These are phyloP conservation scores for Sporothrix euskadiensis DNA, from an alignment of 2,329 filamentous ascomycete genomes.

Conservation along the genomic window DNA sequence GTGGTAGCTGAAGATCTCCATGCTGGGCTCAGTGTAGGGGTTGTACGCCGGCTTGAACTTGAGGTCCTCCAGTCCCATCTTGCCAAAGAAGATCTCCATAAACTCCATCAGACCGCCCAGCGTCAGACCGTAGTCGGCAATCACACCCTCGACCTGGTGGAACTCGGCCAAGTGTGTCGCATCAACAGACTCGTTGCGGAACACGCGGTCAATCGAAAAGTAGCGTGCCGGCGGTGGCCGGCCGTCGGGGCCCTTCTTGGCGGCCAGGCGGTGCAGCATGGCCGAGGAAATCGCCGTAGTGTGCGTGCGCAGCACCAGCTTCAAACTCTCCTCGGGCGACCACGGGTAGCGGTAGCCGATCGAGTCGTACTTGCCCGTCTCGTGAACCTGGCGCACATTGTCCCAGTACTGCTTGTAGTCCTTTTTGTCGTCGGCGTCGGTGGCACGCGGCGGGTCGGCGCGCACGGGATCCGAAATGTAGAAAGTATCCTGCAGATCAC, in stretches of 20 bases:
- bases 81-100: constrained; percentile 67
- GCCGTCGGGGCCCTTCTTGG: constrained; percentile 68
- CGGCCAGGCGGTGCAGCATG: constrained; percentile 86
- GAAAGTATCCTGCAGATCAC: constrained; percentile 97
- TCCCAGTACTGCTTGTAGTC: constrained; percentile 87
- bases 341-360: constrained; percentile 97
- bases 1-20: constrained; percentile 98
- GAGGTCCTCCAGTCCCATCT: constrained; percentile 84
- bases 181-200: constrained; percentile 96
- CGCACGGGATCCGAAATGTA: constrained; percentile 83
- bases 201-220: constrained; percentile 98
- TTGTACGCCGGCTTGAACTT: constrained; percentile 97
- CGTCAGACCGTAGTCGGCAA: constrained; percentile 92
- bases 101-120: constrained; percentile 84
- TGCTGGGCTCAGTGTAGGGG: constrained; percentile 90
- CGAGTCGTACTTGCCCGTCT: constrained; percentile 88
- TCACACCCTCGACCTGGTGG: constrained; percentile 97
- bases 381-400: constrained; percentile 82
- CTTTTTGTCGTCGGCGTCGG: constrained; percentile 53
- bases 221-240: constrained; percentile 74
- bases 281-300: constrained; percentile 90
- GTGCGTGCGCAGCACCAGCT: constrained; percentile 90
- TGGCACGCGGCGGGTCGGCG: constrained; percentile 67
- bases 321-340: constrained; percentile 80
- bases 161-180: constrained; percentile 97